Evolutionary conservation across 2,329 filamentous ascomycete species (phyloP), one percentile per base, ranked within the genome.

Genomic region (Davidsoniella australis): DNA sequence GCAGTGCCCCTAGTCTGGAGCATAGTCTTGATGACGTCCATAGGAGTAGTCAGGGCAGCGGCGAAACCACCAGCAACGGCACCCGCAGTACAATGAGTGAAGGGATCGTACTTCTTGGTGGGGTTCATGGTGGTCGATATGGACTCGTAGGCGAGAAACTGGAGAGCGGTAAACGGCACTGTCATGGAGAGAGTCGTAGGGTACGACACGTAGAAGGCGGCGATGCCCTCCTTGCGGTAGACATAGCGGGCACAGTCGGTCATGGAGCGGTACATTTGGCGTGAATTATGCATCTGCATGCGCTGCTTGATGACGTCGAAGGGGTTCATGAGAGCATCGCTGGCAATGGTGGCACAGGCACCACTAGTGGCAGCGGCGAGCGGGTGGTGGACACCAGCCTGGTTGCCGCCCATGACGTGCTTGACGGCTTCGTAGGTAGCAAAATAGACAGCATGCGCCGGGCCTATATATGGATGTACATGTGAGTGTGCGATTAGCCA

Each of bases 231-330:
- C 47, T 78, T 81, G 59, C 74, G 78, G 68, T 94, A 94, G 54
- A 98, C 82, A 56, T 85, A 82, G 61, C 74, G 78, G 51, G 89
- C 89, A 70, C 91, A 98, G 62, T 95, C 82, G 50, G 73, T 63
- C 66, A 96, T 81, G 18, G 83, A 87, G 58, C 80, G 82, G 68
- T 96, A 94, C 68, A 81, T 78, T 57, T 75, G 77, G 56, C 80
- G 79, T n/a, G 89, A 96, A 60, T 91, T 84, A 63, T 94, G 85
- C 53, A 98, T 84, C 66, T 98, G 91, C 91, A 98, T 98, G 59
- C 91, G 85, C 66, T 98, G 91, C 68, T 98, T 98, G 70, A 98
- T 94, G 54, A 98, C 91, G 68, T 98, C 91, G 63, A 98, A 98
- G 18, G 91, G 91, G 62, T 96, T 98, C 91, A 98, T 98, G 56